Conservation (phyloP, 1,139 yeast species). For the Hemisphaericaspora lyxosophila region DNA sequence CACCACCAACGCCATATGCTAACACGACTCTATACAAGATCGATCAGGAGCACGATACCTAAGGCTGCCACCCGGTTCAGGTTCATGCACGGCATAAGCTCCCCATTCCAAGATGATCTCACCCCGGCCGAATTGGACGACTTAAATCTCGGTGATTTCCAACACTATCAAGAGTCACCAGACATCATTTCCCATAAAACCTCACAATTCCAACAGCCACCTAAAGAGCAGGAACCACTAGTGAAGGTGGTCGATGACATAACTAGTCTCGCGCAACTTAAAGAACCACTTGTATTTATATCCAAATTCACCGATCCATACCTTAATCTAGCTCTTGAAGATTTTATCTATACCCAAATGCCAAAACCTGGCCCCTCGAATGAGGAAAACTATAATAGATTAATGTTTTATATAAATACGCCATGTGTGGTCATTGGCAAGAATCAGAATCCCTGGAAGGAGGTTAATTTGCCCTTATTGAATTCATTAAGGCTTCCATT, state of each 20-base stretch:
- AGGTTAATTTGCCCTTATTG: slow-evolving; percentile 65
- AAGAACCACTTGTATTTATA: slow-evolving; percentile 39
- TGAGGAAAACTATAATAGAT: slow-evolving; percentile 40
- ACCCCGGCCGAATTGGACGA: slow-evolving; percentile 34
- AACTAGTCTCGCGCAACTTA: slow-evolving; percentile 8
- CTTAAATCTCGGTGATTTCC: slow-evolving; percentile 41
- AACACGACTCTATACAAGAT: too few relatives aligned
- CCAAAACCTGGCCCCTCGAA: slow-evolving; percentile 38
- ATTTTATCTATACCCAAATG: slow-evolving; percentile 66
- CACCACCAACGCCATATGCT: not conserved
- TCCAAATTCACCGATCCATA: slow-evolving; percentile 62
- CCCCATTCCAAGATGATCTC: slow-evolving; percentile 45
- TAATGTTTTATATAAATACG: slow-evolving; percentile 71
- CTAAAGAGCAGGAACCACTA: slow-evolving; percentile 1
- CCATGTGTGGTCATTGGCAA: slow-evolving; percentile 95
- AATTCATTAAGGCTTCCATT: slow-evolving; percentile 60
- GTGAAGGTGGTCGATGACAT: not conserved
- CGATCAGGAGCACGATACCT: too few relatives aligned
- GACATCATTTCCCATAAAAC: slow-evolving; percentile 21
- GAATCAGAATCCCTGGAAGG: slow-evolving; percentile 94
- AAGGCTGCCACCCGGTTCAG: too few relatives aligned
- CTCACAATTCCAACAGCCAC: slow-evolving; percentile 2
- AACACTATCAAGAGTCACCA: slow-evolving; percentile 37
- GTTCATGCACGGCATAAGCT: slow-evolving; percentile 18
- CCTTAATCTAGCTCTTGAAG: slow-evolving; percentile 79